Conservation (phyloP, 2,329 filamentous ascomycete genomes). For the Tolypocladium inflatum region DNA sequence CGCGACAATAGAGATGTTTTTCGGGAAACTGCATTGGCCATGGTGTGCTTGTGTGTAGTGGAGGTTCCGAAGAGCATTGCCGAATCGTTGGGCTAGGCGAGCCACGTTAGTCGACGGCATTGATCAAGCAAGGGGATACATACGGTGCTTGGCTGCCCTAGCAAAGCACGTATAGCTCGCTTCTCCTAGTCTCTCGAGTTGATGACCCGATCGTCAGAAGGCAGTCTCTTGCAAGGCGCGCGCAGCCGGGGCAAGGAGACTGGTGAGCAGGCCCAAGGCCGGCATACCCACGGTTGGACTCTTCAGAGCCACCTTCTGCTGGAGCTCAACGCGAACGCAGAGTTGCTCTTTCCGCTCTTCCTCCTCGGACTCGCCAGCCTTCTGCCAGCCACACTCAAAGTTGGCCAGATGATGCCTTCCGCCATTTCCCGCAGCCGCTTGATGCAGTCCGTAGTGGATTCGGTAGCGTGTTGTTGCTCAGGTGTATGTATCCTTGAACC, state of each 20-base stretch:
- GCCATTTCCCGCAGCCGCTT: too few species aligned
- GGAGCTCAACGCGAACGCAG: not conserved
- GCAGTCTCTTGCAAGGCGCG: too few species aligned
- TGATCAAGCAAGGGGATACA: not conserved
- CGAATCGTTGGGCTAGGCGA: not conserved
- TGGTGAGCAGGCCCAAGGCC: not conserved
- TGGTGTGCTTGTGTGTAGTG: not conserved
- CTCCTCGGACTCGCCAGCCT: not conserved
- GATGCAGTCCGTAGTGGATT: too few species aligned
- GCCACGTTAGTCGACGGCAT: not conserved
- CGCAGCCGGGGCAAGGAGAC: not conserved
- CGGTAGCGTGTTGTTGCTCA: not conserved
- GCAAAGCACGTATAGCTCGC: not conserved
- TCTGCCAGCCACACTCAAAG: not conserved
- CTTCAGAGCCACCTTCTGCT: not conserved
- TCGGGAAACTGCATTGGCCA: too few species aligned
- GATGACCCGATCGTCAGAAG: too few species aligned
- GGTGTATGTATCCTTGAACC: not conserved
- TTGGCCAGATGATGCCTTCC: not conserved
- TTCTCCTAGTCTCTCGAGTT: too few species aligned
- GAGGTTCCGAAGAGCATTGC: not conserved
- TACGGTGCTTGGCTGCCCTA: not conserved
- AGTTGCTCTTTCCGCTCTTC: not conserved
- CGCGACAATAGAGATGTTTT: too few species aligned
- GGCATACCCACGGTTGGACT: not conserved